phyloP scores from a whole-genome alignment of 805 yeast genomes.

The Cyberlindnera euphorbiae region DNA sequence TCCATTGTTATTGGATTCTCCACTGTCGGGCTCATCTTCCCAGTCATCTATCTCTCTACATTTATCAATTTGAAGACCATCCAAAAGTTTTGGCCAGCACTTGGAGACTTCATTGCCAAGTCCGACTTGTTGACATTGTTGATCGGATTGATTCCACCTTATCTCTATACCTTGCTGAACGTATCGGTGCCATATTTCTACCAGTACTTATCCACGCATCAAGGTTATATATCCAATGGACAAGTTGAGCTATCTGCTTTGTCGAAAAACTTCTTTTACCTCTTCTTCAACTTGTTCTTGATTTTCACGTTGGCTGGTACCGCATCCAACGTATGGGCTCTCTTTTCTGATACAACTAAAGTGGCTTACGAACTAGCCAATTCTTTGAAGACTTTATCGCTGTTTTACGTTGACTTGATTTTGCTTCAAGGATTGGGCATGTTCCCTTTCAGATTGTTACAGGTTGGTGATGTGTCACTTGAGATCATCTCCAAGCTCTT shows the following conservation, averaged over 20 bases:
- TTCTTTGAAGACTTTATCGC: constrained; percentile 70
- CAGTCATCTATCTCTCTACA: constrained; percentile 81
- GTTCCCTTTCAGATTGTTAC: constrained; percentile 78
- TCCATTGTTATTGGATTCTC: constrained; percentile 39
- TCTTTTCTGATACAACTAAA: constrained; percentile 82
- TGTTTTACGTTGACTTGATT: constrained; percentile 86
- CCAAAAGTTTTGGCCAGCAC: constrained; percentile 74
- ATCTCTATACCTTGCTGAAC: constrained; percentile 82
- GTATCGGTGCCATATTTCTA: constrained; percentile 80
- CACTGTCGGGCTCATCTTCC: constrained; percentile 72
- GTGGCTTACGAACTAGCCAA: constrained; percentile 84
- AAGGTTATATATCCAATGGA: constrained; percentile 87
- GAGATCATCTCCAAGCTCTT: constrained; percentile 57
- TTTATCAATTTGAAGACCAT: constrained; percentile 76
- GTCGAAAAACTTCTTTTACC: constrained; percentile 89
- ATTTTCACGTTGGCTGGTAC: constrained; percentile 95
- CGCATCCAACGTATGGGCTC: constrained; percentile 73
- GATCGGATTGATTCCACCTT: constrained; percentile 88
- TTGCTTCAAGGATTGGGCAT: constrained; percentile 81
- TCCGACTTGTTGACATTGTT: constrained; percentile 70
- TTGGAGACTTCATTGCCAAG: constrained; percentile 61
- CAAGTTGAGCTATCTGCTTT: constrained; percentile 92
- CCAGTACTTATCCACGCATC: constrained; percentile 72
- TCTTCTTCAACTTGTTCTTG: constrained; percentile 87
- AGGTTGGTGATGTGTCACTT: constrained; percentile 71